Evolutionary conservation across 345 rosid genomes (phyloP).

Genomic region (Turnera subulata): DNA sequence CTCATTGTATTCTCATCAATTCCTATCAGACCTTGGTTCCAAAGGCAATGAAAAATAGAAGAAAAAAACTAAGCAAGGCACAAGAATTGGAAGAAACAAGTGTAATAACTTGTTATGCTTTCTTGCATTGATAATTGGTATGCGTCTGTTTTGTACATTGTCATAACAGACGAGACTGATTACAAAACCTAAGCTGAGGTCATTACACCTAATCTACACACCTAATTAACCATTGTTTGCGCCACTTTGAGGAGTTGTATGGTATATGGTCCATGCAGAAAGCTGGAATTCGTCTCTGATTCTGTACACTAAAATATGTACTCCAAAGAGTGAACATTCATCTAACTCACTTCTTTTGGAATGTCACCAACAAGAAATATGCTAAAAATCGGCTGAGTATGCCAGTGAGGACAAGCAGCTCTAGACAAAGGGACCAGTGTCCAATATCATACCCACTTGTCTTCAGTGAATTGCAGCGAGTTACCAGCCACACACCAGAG

Average conservation of each 20-base stretch:
- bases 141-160: no score
- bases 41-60: no score
- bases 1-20: no score
- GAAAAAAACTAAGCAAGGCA: no score
- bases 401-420: constrained; percentile 52
- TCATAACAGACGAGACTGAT: not conserved
- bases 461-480: constrained; percentile 73
- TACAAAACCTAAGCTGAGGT: not conserved
- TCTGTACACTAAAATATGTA: constrained; percentile 8
- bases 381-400: constrained; percentile 56
- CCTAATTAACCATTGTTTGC: not conserved
- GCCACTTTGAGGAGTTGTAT: not conserved
- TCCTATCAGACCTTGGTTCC: no score
- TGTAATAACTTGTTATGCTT: no score
- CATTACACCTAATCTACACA: constrained; percentile 7
- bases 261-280: not conserved
- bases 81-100: no score
- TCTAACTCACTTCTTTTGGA: constrained; percentile 58
- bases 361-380: constrained; percentile 57
- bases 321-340: not conserved
- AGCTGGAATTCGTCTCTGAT: not conserved
- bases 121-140: not conserved
- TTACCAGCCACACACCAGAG: constrained; percentile 87
- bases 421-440: constrained; percentile 52
- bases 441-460: constrained; percentile 59